These are phyloP conservation scores for Alloascoidea africana DNA, from an alignment of 805 yeast species.

Conservation along the genomic window DNA sequence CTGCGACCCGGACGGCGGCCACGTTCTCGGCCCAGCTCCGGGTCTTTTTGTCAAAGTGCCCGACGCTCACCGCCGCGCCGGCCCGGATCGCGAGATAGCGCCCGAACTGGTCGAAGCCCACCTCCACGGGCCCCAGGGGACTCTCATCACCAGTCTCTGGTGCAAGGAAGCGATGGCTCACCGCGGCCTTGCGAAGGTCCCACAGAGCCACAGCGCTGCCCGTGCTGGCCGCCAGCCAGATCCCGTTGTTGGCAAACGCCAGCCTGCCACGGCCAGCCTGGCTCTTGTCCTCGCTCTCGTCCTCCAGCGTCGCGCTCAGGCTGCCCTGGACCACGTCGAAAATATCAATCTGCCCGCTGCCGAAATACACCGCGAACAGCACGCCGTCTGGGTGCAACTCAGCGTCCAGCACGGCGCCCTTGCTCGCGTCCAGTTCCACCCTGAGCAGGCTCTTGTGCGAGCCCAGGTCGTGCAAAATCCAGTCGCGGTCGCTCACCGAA, in stretches of 20 bases:
- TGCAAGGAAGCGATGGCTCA: too few relatives aligned
- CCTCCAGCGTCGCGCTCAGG: not conserved
- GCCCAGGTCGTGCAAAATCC: not conserved
- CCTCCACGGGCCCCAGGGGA: too few relatives aligned
- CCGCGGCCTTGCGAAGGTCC: not conserved
- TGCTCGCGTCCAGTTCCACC: too few relatives aligned
- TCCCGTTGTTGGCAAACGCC: not conserved
- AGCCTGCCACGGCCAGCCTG: not conserved
- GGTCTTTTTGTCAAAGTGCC: too few relatives aligned
- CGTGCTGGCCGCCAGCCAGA: not conserved
- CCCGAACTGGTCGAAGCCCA: too few relatives aligned
- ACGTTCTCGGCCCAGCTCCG: too few relatives aligned
- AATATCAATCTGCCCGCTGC: not conserved
- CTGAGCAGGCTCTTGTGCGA: not conserved
- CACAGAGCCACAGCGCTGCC: not conserved
- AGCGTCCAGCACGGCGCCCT: not conserved
- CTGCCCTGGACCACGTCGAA: not conserved
- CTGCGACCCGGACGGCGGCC: too few relatives aligned
- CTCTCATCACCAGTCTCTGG: too few relatives aligned
- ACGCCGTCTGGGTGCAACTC: not conserved
- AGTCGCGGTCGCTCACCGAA: not conserved
- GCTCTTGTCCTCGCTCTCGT: not conserved
- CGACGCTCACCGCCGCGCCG: too few relatives aligned
- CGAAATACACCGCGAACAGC: not conserved
- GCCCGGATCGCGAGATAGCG: too few relatives aligned